Base-by-base conservation (phyloP, 768 basidiomycete genomes). In the Xerocomellus amylosporus region DNA sequence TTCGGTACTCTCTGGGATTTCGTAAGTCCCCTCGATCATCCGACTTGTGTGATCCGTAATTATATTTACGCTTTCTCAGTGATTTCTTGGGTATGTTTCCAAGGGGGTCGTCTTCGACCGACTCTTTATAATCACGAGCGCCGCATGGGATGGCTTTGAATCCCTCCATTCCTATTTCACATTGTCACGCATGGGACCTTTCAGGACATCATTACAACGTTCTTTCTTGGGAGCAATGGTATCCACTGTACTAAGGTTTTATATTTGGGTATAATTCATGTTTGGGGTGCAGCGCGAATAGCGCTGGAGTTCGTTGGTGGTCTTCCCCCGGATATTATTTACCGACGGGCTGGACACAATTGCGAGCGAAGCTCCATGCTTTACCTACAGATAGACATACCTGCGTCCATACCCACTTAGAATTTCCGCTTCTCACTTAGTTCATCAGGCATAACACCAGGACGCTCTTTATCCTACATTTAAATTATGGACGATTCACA, bases 1-100 rank as follows among this genome's bases (percentile, higher is more conserved):
- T 84, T 84, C 60, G 86, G 85, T 53, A 86, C 86, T 14, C 74
- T 87, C 28, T 87, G 86, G 85, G 86, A 87, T 70, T 87, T 87
- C 71, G 79, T 72, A 64, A 64, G 63, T 65, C 31, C 12, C 17
- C 38, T 54, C 56, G 49, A 46, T 50, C 55, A 42, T 37, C 53
- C 13, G 20, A n/a, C 7, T 38, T 20, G 30, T 24, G 38, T 15
- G 51, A 54, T 53, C 15, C 17, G n/a, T 36, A 10, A 39, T 39
- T 26, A 63, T 47, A 33, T 28, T 53, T 31, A 53, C 12, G 4
- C 22, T 26, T 44, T 52, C 7, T 15, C 19, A 72, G 71, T 72
- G 57, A 72, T 49, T 48, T 49, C 28, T 51, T 38, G 8, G 31
- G 37, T 40, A 49, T 47, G 54, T 33, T 37, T 43, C 22, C 34